Conservation (phyloP, 805 yeast genomes). For the Candida vaughaniae region DNA sequence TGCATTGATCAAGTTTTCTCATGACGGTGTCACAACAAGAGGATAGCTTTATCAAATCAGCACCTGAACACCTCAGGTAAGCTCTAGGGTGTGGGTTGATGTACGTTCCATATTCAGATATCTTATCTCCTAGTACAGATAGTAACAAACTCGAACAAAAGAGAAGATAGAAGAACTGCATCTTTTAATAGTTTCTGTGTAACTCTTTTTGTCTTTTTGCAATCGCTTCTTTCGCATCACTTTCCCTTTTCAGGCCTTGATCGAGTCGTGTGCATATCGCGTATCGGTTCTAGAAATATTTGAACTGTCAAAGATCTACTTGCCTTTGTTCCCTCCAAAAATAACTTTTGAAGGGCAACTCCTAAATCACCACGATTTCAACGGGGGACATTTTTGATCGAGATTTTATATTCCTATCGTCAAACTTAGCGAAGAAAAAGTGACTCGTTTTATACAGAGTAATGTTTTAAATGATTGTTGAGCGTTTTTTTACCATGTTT, state of each 20-base stretch:
- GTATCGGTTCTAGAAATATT: not conserved
- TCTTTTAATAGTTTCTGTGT: not conserved
- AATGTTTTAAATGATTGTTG: too few relatives aligned
- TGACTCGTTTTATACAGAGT: too few relatives aligned
- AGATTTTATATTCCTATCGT: too few relatives aligned
- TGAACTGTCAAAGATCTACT: too few relatives aligned
- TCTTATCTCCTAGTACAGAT: constrained; percentile 1
- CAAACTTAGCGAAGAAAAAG: too few relatives aligned
- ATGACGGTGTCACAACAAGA: constrained; percentile 48
- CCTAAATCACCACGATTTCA: too few relatives aligned
- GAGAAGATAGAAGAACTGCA: not conserved
- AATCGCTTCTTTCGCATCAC: not conserved
- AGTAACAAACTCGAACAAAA: not conserved
- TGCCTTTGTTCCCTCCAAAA: too few relatives aligned
- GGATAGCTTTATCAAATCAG: constrained; percentile 42
- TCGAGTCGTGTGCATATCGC: not conserved
- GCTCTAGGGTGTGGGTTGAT: constrained; percentile 48
- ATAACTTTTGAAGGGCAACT: too few relatives aligned
- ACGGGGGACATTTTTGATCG: too few relatives aligned
- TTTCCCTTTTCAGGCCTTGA: not conserved
- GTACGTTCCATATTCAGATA: constrained; percentile 30
- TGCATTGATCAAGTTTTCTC: constrained; percentile 47
- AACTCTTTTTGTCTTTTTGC: not conserved
- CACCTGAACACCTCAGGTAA: constrained; percentile 39
- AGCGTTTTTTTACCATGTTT: too few relatives aligned